A percentile compares a stretch with the other conserved stretches of the same genome.
phyloP scores from a whole-genome alignment of 768 basidiomycete genomes.

The Trametes sanguinea region DNA sequence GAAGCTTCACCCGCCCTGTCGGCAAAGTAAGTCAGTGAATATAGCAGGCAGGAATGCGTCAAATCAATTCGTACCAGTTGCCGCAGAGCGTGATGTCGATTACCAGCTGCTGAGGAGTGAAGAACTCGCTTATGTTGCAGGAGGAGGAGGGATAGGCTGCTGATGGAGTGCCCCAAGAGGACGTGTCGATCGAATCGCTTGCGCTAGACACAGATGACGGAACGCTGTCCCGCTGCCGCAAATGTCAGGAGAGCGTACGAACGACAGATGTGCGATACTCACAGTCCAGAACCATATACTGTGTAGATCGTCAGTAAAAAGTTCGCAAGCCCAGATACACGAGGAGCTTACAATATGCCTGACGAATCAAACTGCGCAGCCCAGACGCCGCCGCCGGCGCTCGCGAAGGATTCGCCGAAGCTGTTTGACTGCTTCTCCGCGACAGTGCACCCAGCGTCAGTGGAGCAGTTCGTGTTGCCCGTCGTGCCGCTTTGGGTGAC shows the following conservation, averaged over 20 bases:
- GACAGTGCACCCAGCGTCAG: conserved; percentile 28
- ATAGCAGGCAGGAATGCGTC: too few relatives aligned
- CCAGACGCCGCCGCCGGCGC: conserved; percentile 60
- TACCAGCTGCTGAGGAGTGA: conserved; percentile 52
- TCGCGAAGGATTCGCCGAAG: conserved; percentile 43
- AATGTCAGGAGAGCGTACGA: not conserved
- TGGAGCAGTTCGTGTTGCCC: conserved; percentile 34
- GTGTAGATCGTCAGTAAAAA: not conserved
- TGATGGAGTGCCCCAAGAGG: conserved; percentile 49
- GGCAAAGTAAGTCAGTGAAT: too few relatives aligned
- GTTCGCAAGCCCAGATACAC: not conserved
- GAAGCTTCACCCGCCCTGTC: conserved; percentile 52
- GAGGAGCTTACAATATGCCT: conserved; percentile 45
- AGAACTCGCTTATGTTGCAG: conserved; percentile 49
- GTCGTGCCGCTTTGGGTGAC: conserved; percentile 37
- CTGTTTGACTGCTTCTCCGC: conserved; percentile 39
- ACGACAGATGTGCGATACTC: conserved; percentile 7
- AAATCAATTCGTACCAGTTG: conserved; percentile 40
- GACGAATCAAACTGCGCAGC: conserved; percentile 65
- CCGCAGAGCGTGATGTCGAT: conserved; percentile 63
- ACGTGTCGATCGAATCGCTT: conserved; percentile 38
- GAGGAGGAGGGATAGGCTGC: conserved; percentile 42
- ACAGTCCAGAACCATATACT: conserved; percentile 56
- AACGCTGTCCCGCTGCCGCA: conserved; percentile 38
- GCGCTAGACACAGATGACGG: conserved; percentile 39